Evolutionary conservation across 495 filamentous ascomycete genomes (phyloP), one percentile per base, ranked within the genome.

Genomic region (Penicillium pancosmium): DNA sequence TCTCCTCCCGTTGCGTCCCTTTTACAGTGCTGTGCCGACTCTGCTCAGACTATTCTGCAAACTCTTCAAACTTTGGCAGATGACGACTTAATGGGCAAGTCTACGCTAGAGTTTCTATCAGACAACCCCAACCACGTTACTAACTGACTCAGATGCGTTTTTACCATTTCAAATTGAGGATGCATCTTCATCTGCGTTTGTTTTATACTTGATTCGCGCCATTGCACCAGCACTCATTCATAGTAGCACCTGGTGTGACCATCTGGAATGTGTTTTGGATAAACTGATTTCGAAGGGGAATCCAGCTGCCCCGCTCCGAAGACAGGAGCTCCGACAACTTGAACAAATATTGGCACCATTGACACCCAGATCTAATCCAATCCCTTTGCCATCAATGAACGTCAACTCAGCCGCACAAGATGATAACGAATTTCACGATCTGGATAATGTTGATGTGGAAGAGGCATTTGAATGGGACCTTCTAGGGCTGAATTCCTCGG

Each of bases 161-260:
- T 52, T 73, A 31, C 68, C 70, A 2, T 73, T 71, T 27, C 70
- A 73, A 51, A 58, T 73, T 15, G 70, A 73, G 57, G 68, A 69
- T 7, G 68, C 68, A 6, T 73, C 65, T 33, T 71, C 70, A 33
- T 71, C 70, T 10, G 66, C 68, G 2, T 73, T 73, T 49, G 64
- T 73, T 12, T 57, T 73, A 11, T 68, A 71, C 34, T 51, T 73
- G 4, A 69, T 73, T 15, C 64, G 61, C 33, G 59, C 63, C 2
- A 67, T 73, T 21, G 61, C 66, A 11, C 68, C 70, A 5, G 63
- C 61, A 0, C 54, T 71, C 2, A 64, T 71, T 3, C 55, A 58
- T 1, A 61, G 59, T 23, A 65, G 62, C 23, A 49, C 61, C 16
- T 73, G 70, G 70, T 65, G 62, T 5, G 70, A 71, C 5, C 64